Evolutionary conservation across 352 stramenopile species (phyloP).

Genomic region (Globisporangium acanthophoron): DNA sequence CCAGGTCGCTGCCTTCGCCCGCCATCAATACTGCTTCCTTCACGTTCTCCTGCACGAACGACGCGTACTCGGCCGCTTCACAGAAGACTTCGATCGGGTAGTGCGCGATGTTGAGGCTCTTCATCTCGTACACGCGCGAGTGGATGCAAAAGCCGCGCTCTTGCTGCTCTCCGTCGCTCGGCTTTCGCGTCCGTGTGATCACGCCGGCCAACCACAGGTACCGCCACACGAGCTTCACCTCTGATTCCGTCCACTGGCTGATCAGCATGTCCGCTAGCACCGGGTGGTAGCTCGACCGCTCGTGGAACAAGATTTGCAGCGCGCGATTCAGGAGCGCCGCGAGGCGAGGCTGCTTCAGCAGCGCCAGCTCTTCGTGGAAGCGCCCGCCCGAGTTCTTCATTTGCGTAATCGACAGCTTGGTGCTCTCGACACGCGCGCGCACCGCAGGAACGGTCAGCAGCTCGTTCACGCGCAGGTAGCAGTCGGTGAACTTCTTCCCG

Average conservation of each 20-base stretch:
- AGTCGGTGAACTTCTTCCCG: slow-evolving; percentile 59
- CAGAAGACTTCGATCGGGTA: slow-evolving; percentile 71
- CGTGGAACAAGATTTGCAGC: slow-evolving; percentile 79
- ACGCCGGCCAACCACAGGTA: slow-evolving; percentile 78
- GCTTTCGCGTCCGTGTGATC: slow-evolving; percentile 50
- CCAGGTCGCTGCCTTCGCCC: neutral
- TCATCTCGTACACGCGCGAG: slow-evolving; percentile 67
- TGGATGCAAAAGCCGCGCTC: slow-evolving; percentile 68
- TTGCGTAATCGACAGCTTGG: slow-evolving; percentile 49
- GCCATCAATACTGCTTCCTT: slow-evolving; percentile 38
- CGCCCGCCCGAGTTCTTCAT: slow-evolving; percentile 65
- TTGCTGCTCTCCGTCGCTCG: slow-evolving; percentile 50
- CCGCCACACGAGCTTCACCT: slow-evolving; percentile 81
- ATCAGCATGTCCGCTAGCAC: slow-evolving; percentile 70
- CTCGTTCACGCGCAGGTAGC: slow-evolving; percentile 64
- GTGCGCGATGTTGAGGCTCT: slow-evolving; percentile 53
- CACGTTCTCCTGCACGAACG: slow-evolving; percentile 69
- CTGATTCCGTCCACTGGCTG: slow-evolving; percentile 57
- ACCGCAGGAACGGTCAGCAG: slow-evolving; percentile 54
- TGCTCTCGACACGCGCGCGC: slow-evolving; percentile 51
- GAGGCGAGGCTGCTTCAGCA: slow-evolving; percentile 55
- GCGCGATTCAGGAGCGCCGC: slow-evolving; percentile 60
- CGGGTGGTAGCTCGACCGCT: slow-evolving; percentile 64
- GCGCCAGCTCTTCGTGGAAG: slow-evolving; percentile 65
- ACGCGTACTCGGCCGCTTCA: slow-evolving; percentile 61